A percentile compares a stretch with the other conserved stretches of the same genome.
These are phyloP conservation scores for Ilex aquifolium DNA, from an alignment of 257 asterid species.

Conservation along the genomic window DNA sequence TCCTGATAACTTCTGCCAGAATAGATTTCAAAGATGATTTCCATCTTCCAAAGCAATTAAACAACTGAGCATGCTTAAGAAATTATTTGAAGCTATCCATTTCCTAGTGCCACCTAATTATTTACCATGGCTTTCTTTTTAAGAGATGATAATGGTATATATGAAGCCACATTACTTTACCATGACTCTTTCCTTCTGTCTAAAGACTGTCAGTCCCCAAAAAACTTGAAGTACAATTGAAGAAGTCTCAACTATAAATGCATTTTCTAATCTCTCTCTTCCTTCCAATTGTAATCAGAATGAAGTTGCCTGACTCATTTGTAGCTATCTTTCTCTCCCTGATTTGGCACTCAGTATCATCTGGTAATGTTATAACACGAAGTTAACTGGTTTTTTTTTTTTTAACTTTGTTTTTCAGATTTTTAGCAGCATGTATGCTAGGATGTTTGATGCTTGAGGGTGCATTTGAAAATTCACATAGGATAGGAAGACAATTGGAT, in stretches of 20 bases:
- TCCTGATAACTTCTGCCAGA: not conserved
- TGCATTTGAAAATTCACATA: too few species aligned
- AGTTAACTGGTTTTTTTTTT: too few species aligned
- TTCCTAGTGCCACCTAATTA: conserved; percentile 11
- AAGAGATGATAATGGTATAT: not conserved
- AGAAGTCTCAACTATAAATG: conserved; percentile 19
- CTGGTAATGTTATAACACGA: conserved; percentile 26
- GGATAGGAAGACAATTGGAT: too few species aligned
- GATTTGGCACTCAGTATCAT: conserved; percentile 20
- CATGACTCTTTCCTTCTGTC: conserved; percentile 26
- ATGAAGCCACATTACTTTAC: too few species aligned
- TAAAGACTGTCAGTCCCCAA: conserved; percentile 23
- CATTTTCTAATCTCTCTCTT: not conserved
- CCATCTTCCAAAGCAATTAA: conserved; percentile 20
- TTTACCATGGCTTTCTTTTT: not conserved
- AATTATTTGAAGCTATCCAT: conserved; percentile 6
- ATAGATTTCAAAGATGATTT: not conserved
- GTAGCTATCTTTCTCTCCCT: conserved; percentile 18
- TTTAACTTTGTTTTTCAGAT: too few species aligned
- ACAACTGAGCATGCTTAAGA: conserved; percentile 6
- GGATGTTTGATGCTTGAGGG: too few species aligned
- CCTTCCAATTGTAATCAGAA: conserved; percentile 9
- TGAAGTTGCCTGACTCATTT: conserved; percentile 24
- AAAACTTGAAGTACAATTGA: conserved; percentile 61
- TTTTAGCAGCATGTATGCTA: too few species aligned